These are phyloP conservation scores for Fusarium gaditjirri DNA, from an alignment of 2,329 filamentous ascomycete species.

Conservation along the genomic window DNA sequence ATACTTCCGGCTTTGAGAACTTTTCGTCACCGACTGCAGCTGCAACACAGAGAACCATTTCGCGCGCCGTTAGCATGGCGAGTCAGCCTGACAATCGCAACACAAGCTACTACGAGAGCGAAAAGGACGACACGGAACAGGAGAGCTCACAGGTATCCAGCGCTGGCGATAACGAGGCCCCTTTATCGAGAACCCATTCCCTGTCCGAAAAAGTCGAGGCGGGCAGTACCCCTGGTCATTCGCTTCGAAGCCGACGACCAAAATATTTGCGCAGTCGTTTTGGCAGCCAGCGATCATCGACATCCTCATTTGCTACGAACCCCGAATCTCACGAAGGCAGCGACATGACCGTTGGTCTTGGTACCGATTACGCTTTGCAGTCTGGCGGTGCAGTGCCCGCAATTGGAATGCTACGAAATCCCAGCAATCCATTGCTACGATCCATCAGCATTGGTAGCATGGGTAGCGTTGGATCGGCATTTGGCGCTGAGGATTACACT, in stretches of 20 bases:
- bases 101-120: slow-evolving; percentile 42
- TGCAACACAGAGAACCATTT: slow-evolving; percentile 63
- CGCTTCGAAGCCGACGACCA: slow-evolving; percentile 61
- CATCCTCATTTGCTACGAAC: slow-evolving; percentile 68
- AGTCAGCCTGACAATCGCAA: slow-evolving; percentile 46
- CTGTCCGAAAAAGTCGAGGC: slow-evolving; percentile 53
- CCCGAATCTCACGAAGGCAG: slow-evolving; percentile 70
- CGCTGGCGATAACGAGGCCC: slow-evolving; percentile 44
- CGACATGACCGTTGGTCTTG: slow-evolving; percentile 74
- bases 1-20: slow-evolving; percentile 63
- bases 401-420: slow-evolving; percentile 59
- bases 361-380: slow-evolving; percentile 83
- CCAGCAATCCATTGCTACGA: slow-evolving; percentile 71
- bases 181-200: slow-evolving; percentile 49
- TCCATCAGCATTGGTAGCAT: slow-evolving; percentile 90
- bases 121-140: slow-evolving; percentile 40
- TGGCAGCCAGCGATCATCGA: slow-evolving; percentile 68
- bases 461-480: slow-evolving; percentile 82
- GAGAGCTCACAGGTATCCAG: slow-evolving; percentile 48
- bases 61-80: slow-evolving; percentile 61
- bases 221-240: slow-evolving; percentile 58
- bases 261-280: slow-evolving; percentile 68
- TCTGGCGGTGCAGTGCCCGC: slow-evolving; percentile 79
- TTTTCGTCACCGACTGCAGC: slow-evolving; percentile 67
- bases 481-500: slow-evolving; percentile 68